Evolutionary conservation across 2,329 filamentous ascomycete genomes (phyloP).

Genomic region (Diaporthe vaccinii): DNA sequence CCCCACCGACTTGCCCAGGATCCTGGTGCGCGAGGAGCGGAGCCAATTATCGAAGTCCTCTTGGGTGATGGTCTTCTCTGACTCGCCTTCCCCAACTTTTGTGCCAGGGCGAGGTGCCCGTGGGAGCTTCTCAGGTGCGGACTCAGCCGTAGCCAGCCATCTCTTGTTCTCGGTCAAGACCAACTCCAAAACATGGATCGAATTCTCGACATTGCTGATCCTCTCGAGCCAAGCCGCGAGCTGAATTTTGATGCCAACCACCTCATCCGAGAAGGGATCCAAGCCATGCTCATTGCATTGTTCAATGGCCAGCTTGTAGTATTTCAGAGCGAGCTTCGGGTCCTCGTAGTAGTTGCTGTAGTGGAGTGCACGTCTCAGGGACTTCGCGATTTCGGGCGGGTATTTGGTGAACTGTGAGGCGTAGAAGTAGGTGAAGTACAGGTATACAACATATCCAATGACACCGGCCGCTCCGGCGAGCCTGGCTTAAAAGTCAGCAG

Average conservation of each 20-base stretch:
- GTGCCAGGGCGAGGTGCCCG: slow-evolving; percentile 33
- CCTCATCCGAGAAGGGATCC: slow-evolving; percentile 91
- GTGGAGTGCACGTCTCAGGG: slow-evolving; percentile 87
- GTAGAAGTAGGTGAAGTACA: slow-evolving; percentile 70
- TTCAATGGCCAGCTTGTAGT: slow-evolving; percentile 84
- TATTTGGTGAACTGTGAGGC: slow-evolving; percentile 68
- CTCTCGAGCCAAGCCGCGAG: slow-evolving; percentile 85
- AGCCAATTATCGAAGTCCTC: slow-evolving; percentile 59
- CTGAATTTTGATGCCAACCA: slow-evolving; percentile 89
- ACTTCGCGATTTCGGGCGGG: slow-evolving; percentile 80
- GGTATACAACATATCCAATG: slow-evolving; percentile 55
- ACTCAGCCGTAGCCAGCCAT: slow-evolving; percentile 71
- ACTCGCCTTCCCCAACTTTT: slow-evolving; percentile 50
- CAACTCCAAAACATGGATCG: slow-evolving; percentile 84
- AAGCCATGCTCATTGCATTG: slow-evolving; percentile 80
- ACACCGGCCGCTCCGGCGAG: slow-evolving; percentile 51
- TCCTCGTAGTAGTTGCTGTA: slow-evolving; percentile 85
- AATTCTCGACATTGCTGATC: slow-evolving; percentile 76
- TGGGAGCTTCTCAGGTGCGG: slow-evolving; percentile 53
- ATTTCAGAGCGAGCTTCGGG: slow-evolving; percentile 81
- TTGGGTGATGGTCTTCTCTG: slow-evolving; percentile 35
- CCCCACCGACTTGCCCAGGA: slow-evolving; percentile 80
- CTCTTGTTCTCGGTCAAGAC: slow-evolving; percentile 76
- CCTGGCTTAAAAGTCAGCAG: slow-evolving; percentile 50
- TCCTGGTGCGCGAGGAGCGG: slow-evolving; percentile 64